A percentile compares a stretch with the other conserved stretches of the same genome.
Conservation (phyloP, 768 basidiomycete species). For the Kwoniella heveanensis region DNA sequence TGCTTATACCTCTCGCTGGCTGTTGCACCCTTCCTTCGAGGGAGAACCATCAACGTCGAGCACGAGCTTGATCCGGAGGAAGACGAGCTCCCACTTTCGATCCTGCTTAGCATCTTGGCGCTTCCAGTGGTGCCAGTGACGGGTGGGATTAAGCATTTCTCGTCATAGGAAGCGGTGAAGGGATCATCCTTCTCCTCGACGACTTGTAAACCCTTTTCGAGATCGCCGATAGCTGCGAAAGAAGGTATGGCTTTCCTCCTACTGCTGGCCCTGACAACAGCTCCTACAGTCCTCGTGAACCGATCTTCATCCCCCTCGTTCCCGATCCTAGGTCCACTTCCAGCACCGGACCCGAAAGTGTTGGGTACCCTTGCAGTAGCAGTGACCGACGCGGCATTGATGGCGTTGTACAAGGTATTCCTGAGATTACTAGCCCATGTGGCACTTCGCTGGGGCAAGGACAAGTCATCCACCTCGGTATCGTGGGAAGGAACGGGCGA, state of each 20-base stretch:
- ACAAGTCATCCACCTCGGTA: neutral
- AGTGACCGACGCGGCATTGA: constrained; percentile 24
- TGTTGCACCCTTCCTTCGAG: constrained; percentile 5
- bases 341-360: too few relatives aligned
- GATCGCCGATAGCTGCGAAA: constrained; percentile 6
- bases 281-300: constrained; percentile 36
- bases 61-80: constrained; percentile 5
- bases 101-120: neutral
- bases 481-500: constrained; percentile 8
- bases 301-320: constrained; percentile 34
- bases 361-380: neutral
- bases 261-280: constrained; percentile 1
- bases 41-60: constrained; percentile 4
- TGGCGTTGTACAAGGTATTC: constrained; percentile 40
- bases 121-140: neutral
- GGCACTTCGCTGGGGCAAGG: constrained; percentile 26
- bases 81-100: neutral
- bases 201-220: constrained; percentile 23
- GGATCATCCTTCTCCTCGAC: constrained; percentile 31
- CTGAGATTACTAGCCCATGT: constrained; percentile 48
- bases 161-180: constrained; percentile 1
- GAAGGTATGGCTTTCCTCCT: constrained; percentile 23
- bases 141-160: neutral
- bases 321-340: too few relatives aligned
- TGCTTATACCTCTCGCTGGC: constrained; percentile 36